Evolutionary conservation across 257 asterid genomes (phyloP), one percentile per base, ranked within the genome.

Genomic region (Solanum ossicruentum): DNA sequence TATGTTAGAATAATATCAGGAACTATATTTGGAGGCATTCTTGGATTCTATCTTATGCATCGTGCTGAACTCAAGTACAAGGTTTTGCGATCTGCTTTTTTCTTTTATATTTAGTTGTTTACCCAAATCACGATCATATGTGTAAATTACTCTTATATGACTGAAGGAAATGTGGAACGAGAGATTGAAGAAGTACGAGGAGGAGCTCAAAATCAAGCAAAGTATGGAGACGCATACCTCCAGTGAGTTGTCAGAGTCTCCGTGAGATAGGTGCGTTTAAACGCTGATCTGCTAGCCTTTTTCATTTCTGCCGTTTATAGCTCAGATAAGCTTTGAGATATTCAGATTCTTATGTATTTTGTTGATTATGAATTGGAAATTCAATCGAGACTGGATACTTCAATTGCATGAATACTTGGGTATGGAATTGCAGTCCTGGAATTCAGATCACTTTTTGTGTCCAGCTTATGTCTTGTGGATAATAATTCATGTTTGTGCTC

Each of bases 41-140:
- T 93, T 51, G 98, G 99, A 10, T 95, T 95, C 91, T 95, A 94
- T 61, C 83, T 82, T 70, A 95, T 95, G 98, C 96, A 95, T 84
- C 97, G 94, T 36, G 97, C 93, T 43, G 98, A 94, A 58, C 92
- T 92, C 88, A 89, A 87, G 78, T 92, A 94, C 90, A 92, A 94
- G 99, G 98, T 94, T 83, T 54, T 66, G 71, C 39, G 84, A 51
- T 39, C 23, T 21, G 15, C 49, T 60, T 63, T 12, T 23, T 21
- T 51, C 12, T 26, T 51, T 11, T 78, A 10, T 10, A 9, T 51
- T 77, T 28, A 75, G 0, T 26, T 26, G 15, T 32, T 32, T 52
- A 51, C 41, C 82, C 39, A 51, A 77, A 23, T 15, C 4, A 8
- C 16, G 20, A 15, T 51, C 20, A 51, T 51, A 2, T 78, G 65